phyloP scores from a whole-genome alignment of 768 basidiomycete genomes.

The Leccinum rimulosum region DNA sequence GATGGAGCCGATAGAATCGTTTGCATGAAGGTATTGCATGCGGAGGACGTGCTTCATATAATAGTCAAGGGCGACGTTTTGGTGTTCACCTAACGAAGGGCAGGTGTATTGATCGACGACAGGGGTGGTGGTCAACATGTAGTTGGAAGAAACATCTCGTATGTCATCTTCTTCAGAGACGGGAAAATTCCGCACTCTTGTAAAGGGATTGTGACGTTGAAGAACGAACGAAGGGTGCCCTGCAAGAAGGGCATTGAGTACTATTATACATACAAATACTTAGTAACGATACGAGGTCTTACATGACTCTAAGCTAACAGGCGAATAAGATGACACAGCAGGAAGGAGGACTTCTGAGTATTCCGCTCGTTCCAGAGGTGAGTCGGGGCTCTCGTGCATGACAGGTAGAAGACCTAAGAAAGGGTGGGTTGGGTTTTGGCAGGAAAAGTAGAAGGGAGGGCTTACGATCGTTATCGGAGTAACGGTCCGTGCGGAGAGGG shows the following conservation, averaged over 20 bases:
- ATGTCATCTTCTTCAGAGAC: constrained; percentile 17
- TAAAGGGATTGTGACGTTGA: constrained; percentile 28
- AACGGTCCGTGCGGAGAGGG: constrained; percentile 29
- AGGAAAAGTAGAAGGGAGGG: background rate
- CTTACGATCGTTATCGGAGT: constrained; percentile 32
- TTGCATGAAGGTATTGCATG: constrained; percentile 70
- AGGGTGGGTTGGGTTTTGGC: background rate
- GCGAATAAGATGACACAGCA: constrained; percentile 29
- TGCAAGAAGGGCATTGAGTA: constrained; percentile 63
- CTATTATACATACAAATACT: constrained; percentile 63
- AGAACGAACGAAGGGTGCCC: constrained; percentile 35
- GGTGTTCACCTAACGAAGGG: constrained; percentile 14
- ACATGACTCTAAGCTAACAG: constrained; percentile 65
- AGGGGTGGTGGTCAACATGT: constrained; percentile 7
- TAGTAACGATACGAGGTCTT: constrained; percentile 72
- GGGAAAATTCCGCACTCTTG: constrained; percentile 15
- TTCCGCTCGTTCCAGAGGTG: constrained; percentile 31
- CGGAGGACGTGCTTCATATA: constrained; percentile 64
- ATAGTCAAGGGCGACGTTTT: constrained; percentile 30
- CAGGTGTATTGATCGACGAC: constrained; percentile 13
- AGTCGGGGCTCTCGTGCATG: constrained; percentile 35
- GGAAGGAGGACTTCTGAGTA: constrained; percentile 31
- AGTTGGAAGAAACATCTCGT: constrained; percentile 24
- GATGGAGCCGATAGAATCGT: constrained; percentile 41
- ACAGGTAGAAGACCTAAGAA: constrained; percentile 27